Evolutionary conservation across 1,284 basidiomycete genomes (phyloP), one percentile per base, ranked within the genome.

Genomic region (Microstroma glucosiphilum): DNA sequence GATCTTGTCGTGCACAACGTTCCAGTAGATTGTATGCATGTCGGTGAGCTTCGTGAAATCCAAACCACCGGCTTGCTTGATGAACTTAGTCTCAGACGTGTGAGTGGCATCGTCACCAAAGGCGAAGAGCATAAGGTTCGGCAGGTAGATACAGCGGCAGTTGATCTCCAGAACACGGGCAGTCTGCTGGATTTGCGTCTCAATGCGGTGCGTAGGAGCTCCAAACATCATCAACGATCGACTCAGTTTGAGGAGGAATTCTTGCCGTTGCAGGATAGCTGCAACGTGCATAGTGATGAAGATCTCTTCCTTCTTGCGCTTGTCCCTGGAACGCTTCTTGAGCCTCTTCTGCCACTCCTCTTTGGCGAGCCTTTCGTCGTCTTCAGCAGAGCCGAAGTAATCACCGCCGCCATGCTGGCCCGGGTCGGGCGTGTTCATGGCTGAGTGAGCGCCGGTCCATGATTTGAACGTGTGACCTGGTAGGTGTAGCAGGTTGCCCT

Each of bases 191-290:
- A 94, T 88, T 79, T 93, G 91, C 6, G 89, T 85, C 75, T 89
- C 89, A 54, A 94, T 84, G 55, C 91, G 87, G 79, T 94, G 91
- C 1, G 88, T 87, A n/a, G 92, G 91, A 1, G 88, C 89, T 46
- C 91, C 91, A 70, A 92, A 94, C 90, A 92, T 92, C 90, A 94
- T 93, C 83, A 96, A 85, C 8, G 90, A 87, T 54, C 91, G 85
- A 17, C 89, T 85, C 46, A 94, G 85, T 82, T 94, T 94, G 78
- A 93, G 82, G 63, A 96, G 83, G 81, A 94, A 94, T 69, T 92
- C 89, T 78, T 94, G 91, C 19, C 92, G 85, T 71, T 88, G 86
- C 56, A 93, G 83, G 68, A 93, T 88, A 62, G 89, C 87, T 1
- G 91, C 91, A 21, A 93, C 89, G 74, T 93, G 91, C 70, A 88